Evolutionary conservation across 2,329 filamentous ascomycete species (phyloP).

Genomic region (Sphaerostilbella broomeana): DNA sequence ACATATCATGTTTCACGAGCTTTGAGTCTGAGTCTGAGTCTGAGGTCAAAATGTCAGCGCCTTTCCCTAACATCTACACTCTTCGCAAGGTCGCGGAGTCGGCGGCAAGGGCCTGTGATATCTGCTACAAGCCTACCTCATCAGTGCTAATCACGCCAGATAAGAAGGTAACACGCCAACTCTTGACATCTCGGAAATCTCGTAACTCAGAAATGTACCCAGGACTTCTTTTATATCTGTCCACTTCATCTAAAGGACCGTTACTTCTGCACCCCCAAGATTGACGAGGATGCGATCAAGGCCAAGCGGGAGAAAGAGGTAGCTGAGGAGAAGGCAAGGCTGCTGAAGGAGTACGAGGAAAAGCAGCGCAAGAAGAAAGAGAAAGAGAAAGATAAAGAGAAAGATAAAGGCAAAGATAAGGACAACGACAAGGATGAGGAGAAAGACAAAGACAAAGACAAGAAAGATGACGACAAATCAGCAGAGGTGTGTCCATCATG

Average conservation of each 20-base stretch:
- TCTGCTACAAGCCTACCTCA: slow-evolving; percentile 83
- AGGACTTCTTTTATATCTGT: slow-evolving; percentile 91
- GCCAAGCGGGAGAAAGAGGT: slow-evolving; percentile 55
- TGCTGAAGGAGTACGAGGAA: slow-evolving; percentile 74
- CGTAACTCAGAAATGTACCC: slow-evolving; percentile 4
- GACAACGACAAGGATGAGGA: slow-evolving; percentile 39
- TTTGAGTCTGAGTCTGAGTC: too few species aligned
- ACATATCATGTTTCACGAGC: too few species aligned
- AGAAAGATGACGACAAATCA: slow-evolving; percentile 27
- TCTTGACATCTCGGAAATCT: not conserved
- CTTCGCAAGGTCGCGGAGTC: slow-evolving; percentile 81
- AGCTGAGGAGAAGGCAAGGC: slow-evolving; percentile 55
- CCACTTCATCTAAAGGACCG: slow-evolving; percentile 73
- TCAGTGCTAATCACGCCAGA: slow-evolving; percentile 86
- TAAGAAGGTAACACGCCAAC: slow-evolving; percentile 59
- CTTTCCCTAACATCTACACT: slow-evolving; percentile 72
- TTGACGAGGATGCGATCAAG: slow-evolving; percentile 60
- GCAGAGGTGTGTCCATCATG: slow-evolving; percentile 28
- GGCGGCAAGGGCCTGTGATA: slow-evolving; percentile 76
- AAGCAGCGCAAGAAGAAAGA: slow-evolving; percentile 62
- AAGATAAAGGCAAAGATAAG: slow-evolving; percentile 40
- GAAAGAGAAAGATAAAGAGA: slow-evolving; percentile 53
- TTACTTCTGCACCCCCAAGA: slow-evolving; percentile 70
- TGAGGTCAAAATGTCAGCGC: slow-evolving; percentile 15
- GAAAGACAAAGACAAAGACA: slow-evolving; percentile 31